phyloP scores from a whole-genome alignment of 1,284 basidiomycete genomes.

The Cryptococcus deneoformans region DNA sequence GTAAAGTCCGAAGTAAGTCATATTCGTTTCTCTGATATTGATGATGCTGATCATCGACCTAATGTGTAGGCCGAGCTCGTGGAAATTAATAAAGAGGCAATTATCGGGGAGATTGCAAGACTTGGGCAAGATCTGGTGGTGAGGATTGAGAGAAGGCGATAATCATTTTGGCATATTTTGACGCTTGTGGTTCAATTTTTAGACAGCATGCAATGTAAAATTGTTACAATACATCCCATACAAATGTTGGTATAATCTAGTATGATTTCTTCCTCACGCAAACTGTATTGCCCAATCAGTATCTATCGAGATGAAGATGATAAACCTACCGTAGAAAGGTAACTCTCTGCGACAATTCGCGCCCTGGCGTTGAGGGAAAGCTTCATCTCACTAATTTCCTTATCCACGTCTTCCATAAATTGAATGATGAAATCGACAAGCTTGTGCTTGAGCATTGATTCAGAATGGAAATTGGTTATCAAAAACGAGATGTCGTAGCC shows the following conservation, averaged over 20 bases:
- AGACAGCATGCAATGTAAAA: neutral
- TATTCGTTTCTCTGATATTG: slow-evolving; percentile 15
- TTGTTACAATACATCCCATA: slow-evolving; percentile 4
- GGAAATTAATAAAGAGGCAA: slow-evolving; percentile 63
- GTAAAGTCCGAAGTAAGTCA: slow-evolving; percentile 19
- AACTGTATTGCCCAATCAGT: slow-evolving; percentile 4
- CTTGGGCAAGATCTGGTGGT: slow-evolving; percentile 70
- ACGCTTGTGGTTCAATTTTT: no score
- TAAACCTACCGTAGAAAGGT: slow-evolving; percentile 47
- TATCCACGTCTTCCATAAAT: slow-evolving; percentile 96
- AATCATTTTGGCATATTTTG: neutral
- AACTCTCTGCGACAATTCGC: slow-evolving; percentile 86
- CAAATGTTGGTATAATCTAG: neutral
- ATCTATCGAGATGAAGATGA: neutral
- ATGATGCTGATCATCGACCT: neutral
- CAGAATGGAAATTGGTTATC: slow-evolving; percentile 94
- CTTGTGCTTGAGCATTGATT: slow-evolving; percentile 99
- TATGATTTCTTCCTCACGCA: slow-evolving; percentile 4
- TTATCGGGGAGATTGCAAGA: slow-evolving; percentile 75
- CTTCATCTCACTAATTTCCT: slow-evolving; percentile 61
- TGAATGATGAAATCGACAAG: slow-evolving; percentile 99
- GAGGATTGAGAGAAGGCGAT: slow-evolving; percentile 45
- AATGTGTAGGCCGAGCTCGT: slow-evolving; percentile 57
- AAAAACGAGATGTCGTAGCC: slow-evolving; percentile 99
- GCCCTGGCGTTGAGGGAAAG: slow-evolving; percentile 86